Evolutionary conservation across 257 asterid species (phyloP).

Genomic region (Salvia splendens): DNA sequence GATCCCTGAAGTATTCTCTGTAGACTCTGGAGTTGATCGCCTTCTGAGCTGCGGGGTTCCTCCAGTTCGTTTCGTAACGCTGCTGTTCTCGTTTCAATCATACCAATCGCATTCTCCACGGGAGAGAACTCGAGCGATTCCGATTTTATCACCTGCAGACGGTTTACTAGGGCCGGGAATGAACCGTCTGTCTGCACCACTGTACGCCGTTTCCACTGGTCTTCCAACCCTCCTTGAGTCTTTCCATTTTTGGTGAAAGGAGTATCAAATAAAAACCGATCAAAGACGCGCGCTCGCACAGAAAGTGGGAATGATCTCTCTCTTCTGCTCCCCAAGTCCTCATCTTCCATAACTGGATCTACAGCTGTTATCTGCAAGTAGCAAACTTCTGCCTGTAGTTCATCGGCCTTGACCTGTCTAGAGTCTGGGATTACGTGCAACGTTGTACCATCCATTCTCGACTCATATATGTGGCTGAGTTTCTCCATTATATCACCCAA

Average conservation of each 20-base stretch:
- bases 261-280: conserved; percentile 88
- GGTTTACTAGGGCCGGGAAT: conserved; percentile 91
- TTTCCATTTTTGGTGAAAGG: conserved; percentile 97
- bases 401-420: conserved; percentile 92
- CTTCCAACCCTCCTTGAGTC: conserved; percentile 98
- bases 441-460: conserved; percentile 86
- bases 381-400: conserved; percentile 86
- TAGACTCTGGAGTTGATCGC: conserved; percentile 98
- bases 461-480: conserved; percentile 96
- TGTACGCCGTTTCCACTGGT: conserved; percentile 96
- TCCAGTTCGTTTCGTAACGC: conserved; percentile 96
- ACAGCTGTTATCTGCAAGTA: conserved; percentile 99
- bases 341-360: conserved; percentile 98
- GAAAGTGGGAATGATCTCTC: conserved; percentile 92
- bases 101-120: conserved; percentile 98
- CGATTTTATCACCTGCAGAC: conserved; percentile 77
- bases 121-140: conserved; percentile 98
- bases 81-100: conserved; percentile 96
- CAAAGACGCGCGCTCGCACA: conserved; percentile 88
- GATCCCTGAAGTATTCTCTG: conserved; percentile 99
- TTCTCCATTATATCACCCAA: conserved; percentile 99
- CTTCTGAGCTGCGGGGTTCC: conserved; percentile 99
- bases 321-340: conserved; percentile 96
- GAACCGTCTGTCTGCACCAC: conserved; percentile 95
- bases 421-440: conserved; percentile 96